phyloP scores from a whole-genome alignment of 345 rosid species.

The Heritiera fomes region DNA sequence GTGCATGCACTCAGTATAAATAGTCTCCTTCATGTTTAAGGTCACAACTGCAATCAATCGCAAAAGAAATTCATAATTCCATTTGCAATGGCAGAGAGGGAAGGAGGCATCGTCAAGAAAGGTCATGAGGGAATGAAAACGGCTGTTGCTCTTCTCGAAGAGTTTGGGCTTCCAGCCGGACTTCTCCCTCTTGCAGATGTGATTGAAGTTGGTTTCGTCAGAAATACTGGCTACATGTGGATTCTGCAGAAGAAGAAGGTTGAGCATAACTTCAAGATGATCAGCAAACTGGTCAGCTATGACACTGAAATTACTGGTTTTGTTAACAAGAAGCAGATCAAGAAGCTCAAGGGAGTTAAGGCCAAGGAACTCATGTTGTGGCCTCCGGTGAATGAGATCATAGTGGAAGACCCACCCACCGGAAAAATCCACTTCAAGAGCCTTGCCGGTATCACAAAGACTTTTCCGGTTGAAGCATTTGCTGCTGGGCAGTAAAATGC shows the following conservation, averaged over 20 bases:
- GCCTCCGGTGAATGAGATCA: constrained; percentile 48
- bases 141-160: constrained; percentile 42
- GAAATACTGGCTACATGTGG: constrained; percentile 56
- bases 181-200: constrained; percentile 57
- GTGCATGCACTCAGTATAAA: constrained; percentile 26
- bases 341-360: constrained; percentile 62
- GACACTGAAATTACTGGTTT: constrained; percentile 42
- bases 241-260: constrained; percentile 53
- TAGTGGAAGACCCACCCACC: constrained; percentile 41
- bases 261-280: constrained; percentile 49
- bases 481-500: constrained; percentile 42
- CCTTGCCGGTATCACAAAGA: constrained; percentile 53
- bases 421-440: constrained; percentile 63
- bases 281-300: constrained; percentile 53
- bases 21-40: neutral
- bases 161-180: constrained; percentile 54
- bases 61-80: neutral
- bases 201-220: constrained; percentile 56
- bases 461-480: constrained; percentile 60
- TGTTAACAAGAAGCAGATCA: constrained; percentile 40
- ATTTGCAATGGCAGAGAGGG: constrained; percentile 47
- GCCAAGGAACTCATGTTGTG: constrained; percentile 58
- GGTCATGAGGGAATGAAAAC: constrained; percentile 47
- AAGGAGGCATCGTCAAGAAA: constrained; percentile 41
- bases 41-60: constrained; percentile 8